phyloP scores from a whole-genome alignment of 441 rosid species.

The Syzygium syzygioides region DNA sequence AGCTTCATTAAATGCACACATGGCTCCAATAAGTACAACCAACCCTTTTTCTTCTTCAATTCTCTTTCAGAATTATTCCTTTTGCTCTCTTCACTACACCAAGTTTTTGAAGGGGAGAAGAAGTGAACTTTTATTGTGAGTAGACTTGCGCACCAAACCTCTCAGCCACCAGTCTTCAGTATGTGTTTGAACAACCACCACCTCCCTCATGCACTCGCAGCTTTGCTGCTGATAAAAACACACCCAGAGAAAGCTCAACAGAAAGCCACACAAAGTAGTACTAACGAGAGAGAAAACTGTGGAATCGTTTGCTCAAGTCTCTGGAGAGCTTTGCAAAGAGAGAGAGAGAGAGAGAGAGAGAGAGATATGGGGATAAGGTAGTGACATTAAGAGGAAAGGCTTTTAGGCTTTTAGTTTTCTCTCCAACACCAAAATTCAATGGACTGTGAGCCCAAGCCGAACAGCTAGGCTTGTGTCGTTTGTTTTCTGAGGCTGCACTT shows the following conservation, averaged over 20 bases:
- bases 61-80: background rate
- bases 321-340: background rate
- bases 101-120: background rate
- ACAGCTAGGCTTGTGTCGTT: background rate
- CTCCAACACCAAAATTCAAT: background rate
- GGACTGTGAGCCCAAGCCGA: background rate
- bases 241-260: background rate
- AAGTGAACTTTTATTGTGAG: background rate
- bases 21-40: background rate
- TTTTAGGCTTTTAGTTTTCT: background rate
- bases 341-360: background rate
- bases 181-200: background rate
- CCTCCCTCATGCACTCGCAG: background rate
- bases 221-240: background rate
- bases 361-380: background rate
- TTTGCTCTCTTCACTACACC: background rate
- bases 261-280: background rate
- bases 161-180: conserved; percentile 8
- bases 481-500: conserved; percentile 3
- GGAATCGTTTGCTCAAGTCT: background rate
- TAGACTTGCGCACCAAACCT: background rate
- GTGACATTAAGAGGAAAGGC: background rate
- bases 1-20: background rate
- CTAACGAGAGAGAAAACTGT: background rate
- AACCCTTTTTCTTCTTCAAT: background rate